Evolutionary conservation across 176 grass and related monocot species (phyloP), one percentile per base, ranked within the genome.

Genomic region (Oryza australiensis): DNA sequence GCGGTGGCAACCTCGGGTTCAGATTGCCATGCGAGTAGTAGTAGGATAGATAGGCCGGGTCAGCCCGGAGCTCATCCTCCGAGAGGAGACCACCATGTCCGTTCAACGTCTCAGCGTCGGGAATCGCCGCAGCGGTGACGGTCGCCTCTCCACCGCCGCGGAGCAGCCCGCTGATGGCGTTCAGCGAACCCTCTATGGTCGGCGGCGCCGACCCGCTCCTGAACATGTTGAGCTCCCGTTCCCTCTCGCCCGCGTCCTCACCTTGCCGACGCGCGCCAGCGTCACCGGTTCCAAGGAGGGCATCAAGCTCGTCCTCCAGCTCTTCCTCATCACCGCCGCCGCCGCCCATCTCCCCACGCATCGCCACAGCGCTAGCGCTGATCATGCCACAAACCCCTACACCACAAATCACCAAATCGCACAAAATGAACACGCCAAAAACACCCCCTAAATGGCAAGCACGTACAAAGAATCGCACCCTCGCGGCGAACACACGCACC

Each of bases 11-110:
- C 76, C 94, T 70, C 9, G 94, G 94, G 86, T 97, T 97, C 35
- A 97, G 89, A 82, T 97, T 97, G 29, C 83, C 94, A 68, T 94
- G 94, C 28, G 94, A 92, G 88, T 94, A 97, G 73, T 97, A 97
- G 71, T 90, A 94, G 7, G 92, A 94, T 12, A 92, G 80, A 79
- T 97, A 97, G 62, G 86, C 92, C 9, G 94, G 94, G 81, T 97
- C 74, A 0, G 94, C 70, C 20, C 87, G 87, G 68, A 97, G 83
- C 51, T 97, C 90, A 74, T 97, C 92, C 53, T 97, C 92, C 22
- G 92, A 90, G 11, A 86, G 76, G 40, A 83, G 87, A 15, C 64
- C 87, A 32, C 80, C 80, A 49, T 78, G 76, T 29, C 77, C 87
- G 66, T 89, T 90, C 64, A 85, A 75, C 7, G 66, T 62, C 37